These are phyloP conservation scores for Noccaea caerulescens DNA, from an alignment of 345 rosid species.

Conservation along the genomic window DNA sequence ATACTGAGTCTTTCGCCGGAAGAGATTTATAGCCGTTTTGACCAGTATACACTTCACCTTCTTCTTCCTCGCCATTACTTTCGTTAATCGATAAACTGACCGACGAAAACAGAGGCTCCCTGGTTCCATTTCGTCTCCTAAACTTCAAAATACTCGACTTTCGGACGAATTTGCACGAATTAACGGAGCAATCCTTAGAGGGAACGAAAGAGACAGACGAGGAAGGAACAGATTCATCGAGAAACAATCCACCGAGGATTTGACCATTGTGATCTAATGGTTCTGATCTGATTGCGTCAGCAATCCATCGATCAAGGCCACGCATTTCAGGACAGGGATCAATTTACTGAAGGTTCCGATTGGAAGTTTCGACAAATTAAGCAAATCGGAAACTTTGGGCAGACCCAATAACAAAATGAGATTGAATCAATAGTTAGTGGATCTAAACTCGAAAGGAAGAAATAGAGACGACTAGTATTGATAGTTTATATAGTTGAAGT, in stretches of 20 bases:
- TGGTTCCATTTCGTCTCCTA: slow-evolving; percentile 40
- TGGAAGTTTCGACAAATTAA: slow-evolving; percentile 31
- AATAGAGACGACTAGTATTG: not conserved
- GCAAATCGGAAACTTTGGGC: slow-evolving; percentile 21
- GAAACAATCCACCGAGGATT: slow-evolving; percentile 61
- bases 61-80: slow-evolving; percentile 51
- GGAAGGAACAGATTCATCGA: slow-evolving; percentile 48
- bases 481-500: not conserved
- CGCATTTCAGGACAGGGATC: slow-evolving; percentile 44
- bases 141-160: slow-evolving; percentile 42
- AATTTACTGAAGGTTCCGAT: too few relatives aligned
- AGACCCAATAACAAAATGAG: slow-evolving; percentile 9
- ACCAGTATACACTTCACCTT: slow-evolving; percentile 46
- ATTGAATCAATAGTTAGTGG: slow-evolving; percentile 3
- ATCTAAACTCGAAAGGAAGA: slow-evolving; percentile 11
- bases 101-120: slow-evolving; percentile 59
- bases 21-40: slow-evolving; percentile 34
- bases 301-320: slow-evolving; percentile 53
- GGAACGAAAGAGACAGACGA: slow-evolving; percentile 53
- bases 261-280: slow-evolving; percentile 31
- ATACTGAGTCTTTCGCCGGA: slow-evolving; percentile 29
- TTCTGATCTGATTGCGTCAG: slow-evolving; percentile 46
- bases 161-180: slow-evolving; percentile 34
- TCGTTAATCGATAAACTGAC: slow-evolving; percentile 72
- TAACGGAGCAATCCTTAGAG: slow-evolving; percentile 3